Percentiles rank a stretch among this genome's conserved stretches.
These are phyloP conservation scores for Cercospora citrullina DNA, from an alignment of 2,329 filamentous ascomycete species.

Conservation along the genomic window DNA sequence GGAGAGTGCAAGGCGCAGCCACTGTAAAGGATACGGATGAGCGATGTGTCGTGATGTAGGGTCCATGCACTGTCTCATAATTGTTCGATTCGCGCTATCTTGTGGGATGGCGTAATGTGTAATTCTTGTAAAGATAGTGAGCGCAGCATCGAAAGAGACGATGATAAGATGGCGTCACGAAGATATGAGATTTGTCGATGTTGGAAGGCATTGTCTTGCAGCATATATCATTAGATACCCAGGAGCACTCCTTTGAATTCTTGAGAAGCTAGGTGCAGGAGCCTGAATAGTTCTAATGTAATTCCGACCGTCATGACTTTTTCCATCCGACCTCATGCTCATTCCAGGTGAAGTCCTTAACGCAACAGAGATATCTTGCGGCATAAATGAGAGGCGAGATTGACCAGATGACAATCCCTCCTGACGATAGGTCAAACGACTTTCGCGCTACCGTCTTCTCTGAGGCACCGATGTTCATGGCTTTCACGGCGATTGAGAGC, in stretches of 20 bases:
- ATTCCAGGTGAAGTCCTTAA: too few relatives aligned
- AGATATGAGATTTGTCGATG: background rate
- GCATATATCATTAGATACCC: background rate
- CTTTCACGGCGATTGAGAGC: background rate
- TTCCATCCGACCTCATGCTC: too few relatives aligned
- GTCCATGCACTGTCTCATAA: constrained; percentile 7
- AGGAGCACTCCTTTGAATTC: background rate
- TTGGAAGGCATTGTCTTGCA: background rate
- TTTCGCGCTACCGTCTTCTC: too few relatives aligned
- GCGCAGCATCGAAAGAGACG: background rate
- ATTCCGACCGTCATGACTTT: too few relatives aligned
- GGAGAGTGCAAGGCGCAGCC: constrained; percentile 26
- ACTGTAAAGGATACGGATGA: constrained; percentile 38
- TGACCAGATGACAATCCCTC: background rate
- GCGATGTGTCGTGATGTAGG: constrained; percentile 53
- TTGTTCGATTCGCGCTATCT: background rate
- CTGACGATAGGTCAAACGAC: too few relatives aligned
- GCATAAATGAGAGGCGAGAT: background rate
- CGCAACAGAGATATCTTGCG: background rate
- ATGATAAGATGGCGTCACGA: background rate
- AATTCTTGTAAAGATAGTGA: background rate
- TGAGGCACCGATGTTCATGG: background rate
- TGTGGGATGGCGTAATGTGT: background rate
- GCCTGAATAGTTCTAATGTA: background rate
- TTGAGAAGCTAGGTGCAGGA: background rate